phyloP scores from a whole-genome alignment of 2,329 filamentous ascomycete species.

The Cadophora gregata region DNA sequence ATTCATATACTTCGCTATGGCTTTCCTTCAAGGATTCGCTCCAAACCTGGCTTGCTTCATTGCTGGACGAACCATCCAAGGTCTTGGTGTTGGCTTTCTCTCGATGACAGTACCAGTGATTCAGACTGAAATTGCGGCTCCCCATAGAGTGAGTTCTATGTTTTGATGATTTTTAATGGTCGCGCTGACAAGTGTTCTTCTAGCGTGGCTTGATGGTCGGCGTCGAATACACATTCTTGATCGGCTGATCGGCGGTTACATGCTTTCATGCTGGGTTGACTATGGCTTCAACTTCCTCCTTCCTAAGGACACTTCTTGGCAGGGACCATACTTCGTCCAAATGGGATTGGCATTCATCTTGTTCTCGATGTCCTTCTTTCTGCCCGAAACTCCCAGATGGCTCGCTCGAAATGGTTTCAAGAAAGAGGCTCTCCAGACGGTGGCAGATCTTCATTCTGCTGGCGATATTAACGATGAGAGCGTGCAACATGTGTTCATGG shows the following conservation, averaged over 20 bases:
- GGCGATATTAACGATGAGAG: constrained; percentile 46
- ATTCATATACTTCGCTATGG: constrained; percentile 16
- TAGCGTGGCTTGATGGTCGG: constrained; percentile 19
- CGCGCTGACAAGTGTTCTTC: not conserved
- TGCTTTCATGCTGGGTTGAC: constrained; percentile 22
- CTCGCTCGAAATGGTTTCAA: constrained; percentile 49
- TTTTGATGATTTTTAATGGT: not conserved
- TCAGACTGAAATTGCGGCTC: constrained; percentile 18
- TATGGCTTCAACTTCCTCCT: constrained; percentile 22
- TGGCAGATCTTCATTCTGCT: constrained; percentile 49
- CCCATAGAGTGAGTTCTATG: constrained; percentile 11
- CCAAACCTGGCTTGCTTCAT: constrained; percentile 6
- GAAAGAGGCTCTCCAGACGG: constrained; percentile 48
- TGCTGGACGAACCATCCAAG: constrained; percentile 18
- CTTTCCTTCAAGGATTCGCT: constrained; percentile 18
- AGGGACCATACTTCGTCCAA: constrained; percentile 18
- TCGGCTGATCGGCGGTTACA: constrained; percentile 18
- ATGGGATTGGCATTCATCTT: constrained; percentile 13
- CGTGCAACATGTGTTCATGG: constrained; percentile 47
- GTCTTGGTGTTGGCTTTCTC: constrained; percentile 22
- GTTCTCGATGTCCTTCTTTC: constrained; percentile 17
- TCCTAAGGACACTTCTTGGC: constrained; percentile 17
- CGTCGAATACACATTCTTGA: constrained; percentile 17
- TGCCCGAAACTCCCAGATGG: constrained; percentile 39
- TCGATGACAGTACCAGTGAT: constrained; percentile 19